Evolutionary conservation across 2,329 filamentous ascomycete species (phyloP).

Genomic region (Cercospora zeina): DNA sequence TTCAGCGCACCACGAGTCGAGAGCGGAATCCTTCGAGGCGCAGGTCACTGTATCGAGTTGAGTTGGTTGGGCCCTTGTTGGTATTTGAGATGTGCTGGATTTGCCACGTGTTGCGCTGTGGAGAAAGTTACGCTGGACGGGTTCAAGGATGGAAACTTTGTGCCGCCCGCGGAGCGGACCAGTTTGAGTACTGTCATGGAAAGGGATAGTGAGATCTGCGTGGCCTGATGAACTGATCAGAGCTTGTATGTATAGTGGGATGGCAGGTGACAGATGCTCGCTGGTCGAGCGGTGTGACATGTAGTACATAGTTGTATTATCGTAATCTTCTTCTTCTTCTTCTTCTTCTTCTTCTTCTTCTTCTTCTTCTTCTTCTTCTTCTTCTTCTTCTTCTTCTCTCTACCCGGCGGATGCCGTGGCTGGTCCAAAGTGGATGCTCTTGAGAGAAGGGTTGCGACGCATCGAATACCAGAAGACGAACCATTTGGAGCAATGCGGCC

Average conservation of each 20-base stretch:
- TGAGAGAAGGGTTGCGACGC: background rate
- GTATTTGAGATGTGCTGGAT: constrained; percentile 21
- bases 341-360: too few relatives aligned
- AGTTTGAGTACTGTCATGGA: constrained; percentile 12
- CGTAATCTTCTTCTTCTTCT: constrained; percentile 7
- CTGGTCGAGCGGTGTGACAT: background rate
- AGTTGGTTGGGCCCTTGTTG: constrained; percentile 21
- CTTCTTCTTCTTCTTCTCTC: too few relatives aligned
- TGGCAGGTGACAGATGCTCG: background rate
- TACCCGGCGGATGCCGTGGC: background rate
- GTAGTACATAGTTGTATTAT: background rate
- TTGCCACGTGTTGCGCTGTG: constrained; percentile 19
- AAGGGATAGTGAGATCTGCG: constrained; percentile 3
- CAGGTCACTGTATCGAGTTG: constrained; percentile 20
- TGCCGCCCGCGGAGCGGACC: constrained; percentile 9
- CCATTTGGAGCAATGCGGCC: background rate
- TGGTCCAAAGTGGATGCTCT: background rate
- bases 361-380: too few relatives aligned
- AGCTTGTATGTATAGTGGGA: background rate
- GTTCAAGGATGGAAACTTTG: background rate
- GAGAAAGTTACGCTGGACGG: constrained; percentile 18
- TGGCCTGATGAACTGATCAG: background rate
- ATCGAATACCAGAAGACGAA: background rate
- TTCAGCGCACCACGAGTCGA: constrained; percentile 17
- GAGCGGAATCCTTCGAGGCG: constrained; percentile 18